Evolutionary conservation across 345 rosid genomes (phyloP), one percentile per base, ranked within the genome.

Genomic region (Melaleuca alternifolia): DNA sequence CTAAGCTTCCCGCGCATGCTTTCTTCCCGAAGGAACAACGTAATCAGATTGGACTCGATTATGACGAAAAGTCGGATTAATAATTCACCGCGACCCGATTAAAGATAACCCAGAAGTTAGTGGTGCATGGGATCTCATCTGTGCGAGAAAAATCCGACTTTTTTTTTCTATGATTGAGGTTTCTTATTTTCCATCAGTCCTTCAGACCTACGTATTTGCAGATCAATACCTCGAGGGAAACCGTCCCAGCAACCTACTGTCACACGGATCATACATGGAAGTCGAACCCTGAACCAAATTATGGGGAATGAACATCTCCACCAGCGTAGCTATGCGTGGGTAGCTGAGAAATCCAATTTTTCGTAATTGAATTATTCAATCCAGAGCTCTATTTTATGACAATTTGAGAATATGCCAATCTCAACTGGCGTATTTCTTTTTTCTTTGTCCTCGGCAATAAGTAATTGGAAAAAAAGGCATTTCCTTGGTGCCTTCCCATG

Each of bases 401-500:
- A n/a, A n/a, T 12, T n/a, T 0, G 71, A 59, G 71, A 28, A 59
- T n/a, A 59, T 59, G 28, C 71, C 71, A 12, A 2, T 59, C 33
- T 59, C 71, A 59, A 59, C n/a, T 1, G 71, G 6, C 71, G n/a
- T 50, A 50, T 41, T 50, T 15, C 54, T 14, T 81, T 4, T 3
- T 51, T 20, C 16, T 30, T 30, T 10, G 5, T 54, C 13, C 15
- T 1, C 30, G 14, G 53, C 71, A 51, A 46, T 52, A 50, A 87
- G 41, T 33, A 0, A 33, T 33, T 2, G 54, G 11, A 50, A 50
- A 30, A 65, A 71, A 33, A 2, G 24, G 46, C 9, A 18, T 71
- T 65, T 51, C 56, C 87, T 85, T 52, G 83, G 23, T 85, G 87
- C 51, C 83, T 71, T 71, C 87, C 62, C 79, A 71, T 85, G 82